Percentiles rank a stretch among this genome's conserved stretches.
Evolutionary conservation across 2,329 filamentous ascomycete genomes (phyloP).

Genomic region (Alternaria longipes): DNA sequence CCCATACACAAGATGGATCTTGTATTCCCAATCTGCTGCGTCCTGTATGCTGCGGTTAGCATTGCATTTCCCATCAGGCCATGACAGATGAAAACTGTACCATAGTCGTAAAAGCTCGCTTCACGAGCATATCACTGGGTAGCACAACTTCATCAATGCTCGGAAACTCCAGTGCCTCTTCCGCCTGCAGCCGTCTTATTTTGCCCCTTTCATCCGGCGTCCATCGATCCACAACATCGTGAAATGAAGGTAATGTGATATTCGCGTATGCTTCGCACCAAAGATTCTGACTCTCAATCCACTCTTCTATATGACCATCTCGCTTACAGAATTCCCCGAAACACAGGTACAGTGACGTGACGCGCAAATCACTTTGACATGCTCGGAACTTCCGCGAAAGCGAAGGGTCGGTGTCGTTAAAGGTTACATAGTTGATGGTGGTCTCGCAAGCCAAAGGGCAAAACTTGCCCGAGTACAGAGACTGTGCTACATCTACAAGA

Average conservation of each 20-base stretch:
- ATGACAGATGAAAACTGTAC: constrained; percentile 23
- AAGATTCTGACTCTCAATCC: constrained; percentile 27
- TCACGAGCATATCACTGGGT: constrained; percentile 33
- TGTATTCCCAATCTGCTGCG: constrained; percentile 37
- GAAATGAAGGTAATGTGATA: constrained; percentile 36
- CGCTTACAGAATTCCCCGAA: constrained; percentile 36
- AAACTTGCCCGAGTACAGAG: constrained; percentile 32
- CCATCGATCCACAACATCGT: constrained; percentile 36
- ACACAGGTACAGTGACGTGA: constrained; percentile 44
- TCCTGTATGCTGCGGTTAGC: constrained; percentile 27
- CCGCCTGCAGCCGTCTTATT: constrained; percentile 29
- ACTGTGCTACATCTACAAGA: constrained; percentile 18
- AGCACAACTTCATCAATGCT: constrained; percentile 29
- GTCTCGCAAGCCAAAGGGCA: constrained; percentile 45
- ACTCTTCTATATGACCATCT: constrained; percentile 24
- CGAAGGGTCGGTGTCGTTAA: constrained; percentile 43
- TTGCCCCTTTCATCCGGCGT: constrained; percentile 23
- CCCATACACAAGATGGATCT: constrained; percentile 44
- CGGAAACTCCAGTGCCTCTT: constrained; percentile 32
- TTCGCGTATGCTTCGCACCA: constrained; percentile 37
- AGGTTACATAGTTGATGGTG: constrained; percentile 39
- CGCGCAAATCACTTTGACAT: constrained; percentile 38
- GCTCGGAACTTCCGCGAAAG: constrained; percentile 37
- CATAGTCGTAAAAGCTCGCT: constrained; percentile 41
- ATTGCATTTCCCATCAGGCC: neutral